Percentiles rank a stretch among this genome's conserved stretches.
Conservation (phyloP, 208 protist species). For the Endotrypanum monterogeii region DNA sequence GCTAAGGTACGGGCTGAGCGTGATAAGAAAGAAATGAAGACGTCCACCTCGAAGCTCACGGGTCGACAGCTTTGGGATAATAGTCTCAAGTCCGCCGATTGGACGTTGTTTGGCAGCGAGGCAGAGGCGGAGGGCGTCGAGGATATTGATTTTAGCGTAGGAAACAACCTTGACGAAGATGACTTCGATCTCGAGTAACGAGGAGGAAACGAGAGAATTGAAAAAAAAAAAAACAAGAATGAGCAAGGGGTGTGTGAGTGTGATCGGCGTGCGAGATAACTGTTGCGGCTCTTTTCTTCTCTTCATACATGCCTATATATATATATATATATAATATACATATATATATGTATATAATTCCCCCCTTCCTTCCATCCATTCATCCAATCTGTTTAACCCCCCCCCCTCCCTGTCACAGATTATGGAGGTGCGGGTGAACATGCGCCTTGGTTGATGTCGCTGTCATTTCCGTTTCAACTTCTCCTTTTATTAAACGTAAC, state of each 20-base stretch:
- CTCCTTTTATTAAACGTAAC: not conserved
- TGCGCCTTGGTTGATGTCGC: not conserved
- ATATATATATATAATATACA: no score
- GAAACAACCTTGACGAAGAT: slow-evolving; percentile 49
- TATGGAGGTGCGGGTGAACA: not conserved
- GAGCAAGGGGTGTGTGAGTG: no score
- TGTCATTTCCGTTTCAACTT: not conserved
- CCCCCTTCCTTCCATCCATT: no score
- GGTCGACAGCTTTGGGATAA: slow-evolving; percentile 87
- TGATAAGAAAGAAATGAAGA: slow-evolving; percentile 39
- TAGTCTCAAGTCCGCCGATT: slow-evolving; percentile 72
- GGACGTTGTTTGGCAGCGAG: slow-evolving; percentile 73
- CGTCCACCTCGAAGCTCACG: slow-evolving; percentile 71
- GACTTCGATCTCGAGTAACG: slow-evolving; percentile 75
- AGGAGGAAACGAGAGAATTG: no score
- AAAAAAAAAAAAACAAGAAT: no score
- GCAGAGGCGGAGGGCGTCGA: slow-evolving; percentile 57
- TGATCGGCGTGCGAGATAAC: no score
- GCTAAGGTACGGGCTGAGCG: slow-evolving; percentile 35
- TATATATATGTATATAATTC: no score
- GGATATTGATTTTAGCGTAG: slow-evolving; percentile 68
- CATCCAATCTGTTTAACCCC: no score
- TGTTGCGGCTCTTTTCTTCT: no score
- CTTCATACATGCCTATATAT: no score
- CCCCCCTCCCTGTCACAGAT: not conserved